These are phyloP conservation scores for Coemansia sp. DNA, from an alignment of 192 early-diverging fungal species.

Conservation along the genomic window DNA sequence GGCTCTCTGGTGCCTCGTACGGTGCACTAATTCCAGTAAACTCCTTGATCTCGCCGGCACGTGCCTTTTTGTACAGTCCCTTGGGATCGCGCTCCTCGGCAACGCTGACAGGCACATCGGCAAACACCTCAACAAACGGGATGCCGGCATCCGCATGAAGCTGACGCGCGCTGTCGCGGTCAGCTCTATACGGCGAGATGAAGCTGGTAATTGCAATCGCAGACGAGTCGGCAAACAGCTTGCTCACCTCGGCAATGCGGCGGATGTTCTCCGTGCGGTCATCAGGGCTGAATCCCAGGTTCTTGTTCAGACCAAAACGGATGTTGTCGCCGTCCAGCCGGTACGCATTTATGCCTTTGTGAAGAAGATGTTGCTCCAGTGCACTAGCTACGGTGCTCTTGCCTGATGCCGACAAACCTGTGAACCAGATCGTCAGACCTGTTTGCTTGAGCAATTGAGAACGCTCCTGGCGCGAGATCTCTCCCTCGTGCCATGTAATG, in stretches of 20 bases:
- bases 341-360: slow-evolving; percentile 72
- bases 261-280: slow-evolving; percentile 96
- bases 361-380: slow-evolving; percentile 84
- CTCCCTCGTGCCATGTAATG: slow-evolving; percentile 88
- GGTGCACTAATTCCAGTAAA: slow-evolving; percentile 94
- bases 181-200: slow-evolving; percentile 83
- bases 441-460: slow-evolving; percentile 60
- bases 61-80: slow-evolving; percentile 94
- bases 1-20: slow-evolving; percentile 79
- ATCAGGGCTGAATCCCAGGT: slow-evolving; percentile 86
- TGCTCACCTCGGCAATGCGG: slow-evolving; percentile 81
- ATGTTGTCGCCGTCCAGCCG: slow-evolving; percentile 97
- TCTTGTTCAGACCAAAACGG: slow-evolving; percentile 95
- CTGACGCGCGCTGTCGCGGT: slow-evolving; percentile 77
- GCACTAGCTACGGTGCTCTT: slow-evolving; percentile 91
- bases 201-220: slow-evolving; percentile 83
- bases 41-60: slow-evolving; percentile 90
- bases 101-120: slow-evolving; percentile 82
- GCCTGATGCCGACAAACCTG: slow-evolving; percentile 91
- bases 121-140: slow-evolving; percentile 86
- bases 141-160: slow-evolving; percentile 74
- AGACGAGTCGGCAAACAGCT: slow-evolving; percentile 89
- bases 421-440: slow-evolving; percentile 92
- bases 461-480: slow-evolving; percentile 73
- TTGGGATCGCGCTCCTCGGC: slow-evolving; percentile 92